phyloP scores from a whole-genome alignment of 2,329 filamentous ascomycete species.

The Tetracladium maxilliforme region DNA sequence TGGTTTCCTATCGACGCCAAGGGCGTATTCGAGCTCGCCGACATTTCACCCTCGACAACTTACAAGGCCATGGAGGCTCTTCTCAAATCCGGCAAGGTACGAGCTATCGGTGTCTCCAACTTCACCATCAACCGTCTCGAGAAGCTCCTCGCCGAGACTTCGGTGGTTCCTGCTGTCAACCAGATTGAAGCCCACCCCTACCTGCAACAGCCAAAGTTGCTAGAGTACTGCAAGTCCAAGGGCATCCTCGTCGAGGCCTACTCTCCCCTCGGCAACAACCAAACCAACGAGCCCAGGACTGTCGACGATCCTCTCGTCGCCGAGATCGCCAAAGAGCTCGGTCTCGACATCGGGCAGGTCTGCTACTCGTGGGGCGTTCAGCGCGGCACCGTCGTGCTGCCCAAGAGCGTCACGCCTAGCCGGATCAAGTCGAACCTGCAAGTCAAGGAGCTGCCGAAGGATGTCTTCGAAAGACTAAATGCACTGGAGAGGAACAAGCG shows the following conservation, averaged over 20 bases:
- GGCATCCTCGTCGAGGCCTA: constrained; percentile 46
- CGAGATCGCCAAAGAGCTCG: constrained; percentile 23
- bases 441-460: constrained; percentile 15
- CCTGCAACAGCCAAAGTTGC: constrained; percentile 41
- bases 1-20: constrained; percentile 5
- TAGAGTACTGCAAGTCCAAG: constrained; percentile 30
- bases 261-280: constrained; percentile 41
- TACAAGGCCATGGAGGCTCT: constrained; percentile 4
- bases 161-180: constrained; percentile 42
- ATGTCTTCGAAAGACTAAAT: constrained; percentile 20
- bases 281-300: constrained; percentile 22
- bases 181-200: constrained; percentile 57
- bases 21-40: constrained; percentile 4
- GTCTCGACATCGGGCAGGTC: constrained; percentile 21
- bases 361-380: no score
- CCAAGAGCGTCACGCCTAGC: constrained; percentile 36
- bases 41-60: no score
- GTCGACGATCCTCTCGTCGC: constrained; percentile 25
- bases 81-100: constrained; percentile 11
- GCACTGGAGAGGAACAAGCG: constrained; percentile 24
- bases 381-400: constrained; percentile 32
- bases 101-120: constrained; percentile 21
- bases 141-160: constrained; percentile 10
- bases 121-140: constrained; percentile 13
- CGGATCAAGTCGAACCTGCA: constrained; percentile 28